Conservation (phyloP, 2,329 filamentous ascomycete genomes). For the Gnomoniopsis smithogilvyi region DNA sequence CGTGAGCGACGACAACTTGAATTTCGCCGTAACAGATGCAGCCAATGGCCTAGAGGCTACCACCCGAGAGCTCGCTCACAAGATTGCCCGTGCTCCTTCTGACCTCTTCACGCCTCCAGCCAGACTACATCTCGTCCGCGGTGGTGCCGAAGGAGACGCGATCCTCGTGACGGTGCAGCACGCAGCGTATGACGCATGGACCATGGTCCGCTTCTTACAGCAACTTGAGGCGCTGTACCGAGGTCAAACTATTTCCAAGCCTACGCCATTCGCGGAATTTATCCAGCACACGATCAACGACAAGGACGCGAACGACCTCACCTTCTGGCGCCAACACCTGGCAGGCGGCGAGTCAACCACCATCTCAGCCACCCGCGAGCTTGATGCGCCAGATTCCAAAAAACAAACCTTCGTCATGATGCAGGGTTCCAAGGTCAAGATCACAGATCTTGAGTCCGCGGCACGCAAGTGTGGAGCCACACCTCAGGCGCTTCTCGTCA, state of each 20-base stretch:
- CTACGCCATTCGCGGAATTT: not conserved
- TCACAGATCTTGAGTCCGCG: not conserved
- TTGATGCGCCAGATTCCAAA: too few relatives aligned
- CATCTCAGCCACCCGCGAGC: too few relatives aligned
- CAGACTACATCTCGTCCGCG: constrained; percentile 27
- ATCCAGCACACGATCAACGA: not conserved
- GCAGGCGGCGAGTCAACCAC: too few relatives aligned
- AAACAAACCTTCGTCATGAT: too few relatives aligned
- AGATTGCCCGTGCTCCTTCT: constrained; percentile 22
- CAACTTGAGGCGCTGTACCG: constrained; percentile 29
- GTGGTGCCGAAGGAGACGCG: constrained; percentile 24
- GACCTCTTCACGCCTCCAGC: constrained; percentile 29
- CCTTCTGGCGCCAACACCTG: too few relatives aligned
- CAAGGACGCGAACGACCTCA: too few relatives aligned
- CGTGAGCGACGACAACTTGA: too few relatives aligned
- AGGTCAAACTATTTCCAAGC: not conserved
- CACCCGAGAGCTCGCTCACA: too few relatives aligned
- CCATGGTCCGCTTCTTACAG: constrained; percentile 29
- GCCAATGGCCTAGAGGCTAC: too few relatives aligned
- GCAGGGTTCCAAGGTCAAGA: too few relatives aligned
- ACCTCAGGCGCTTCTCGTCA: constrained; percentile 11
- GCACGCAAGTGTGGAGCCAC: not conserved
- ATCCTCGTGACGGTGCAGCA: constrained; percentile 31
- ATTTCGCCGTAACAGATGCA: too few relatives aligned
- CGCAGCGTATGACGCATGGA: constrained; percentile 33